phyloP scores from a whole-genome alignment of 2,329 filamentous ascomycete genomes.

The Xylariaceae sp. region DNA sequence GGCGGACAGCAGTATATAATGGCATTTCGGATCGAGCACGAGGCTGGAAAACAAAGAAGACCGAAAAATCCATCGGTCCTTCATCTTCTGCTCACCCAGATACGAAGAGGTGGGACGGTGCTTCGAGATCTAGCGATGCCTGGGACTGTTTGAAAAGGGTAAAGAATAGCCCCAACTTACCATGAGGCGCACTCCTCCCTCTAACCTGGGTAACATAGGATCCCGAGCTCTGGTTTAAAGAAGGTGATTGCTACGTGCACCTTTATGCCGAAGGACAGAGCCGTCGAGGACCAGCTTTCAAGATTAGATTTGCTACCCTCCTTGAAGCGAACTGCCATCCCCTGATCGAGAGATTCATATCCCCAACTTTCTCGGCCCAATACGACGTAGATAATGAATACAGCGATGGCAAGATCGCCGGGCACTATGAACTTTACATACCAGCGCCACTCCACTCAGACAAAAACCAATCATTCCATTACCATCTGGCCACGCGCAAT shows the following conservation, averaged over 20 bases:
- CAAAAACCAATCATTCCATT: constrained; percentile 52
- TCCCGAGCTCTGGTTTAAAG: constrained; percentile 63
- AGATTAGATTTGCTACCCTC: constrained; percentile 56
- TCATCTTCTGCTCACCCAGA: constrained; percentile 22
- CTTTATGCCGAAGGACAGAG: constrained; percentile 64
- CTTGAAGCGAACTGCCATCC: constrained; percentile 55
- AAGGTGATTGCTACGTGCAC: constrained; percentile 68
- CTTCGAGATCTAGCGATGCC: constrained; percentile 37
- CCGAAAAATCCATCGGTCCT: constrained; percentile 31
- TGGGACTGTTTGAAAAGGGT: constrained; percentile 50
- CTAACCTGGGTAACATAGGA: constrained; percentile 50
- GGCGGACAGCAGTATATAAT: constrained; percentile 29
- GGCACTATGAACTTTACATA: constrained; percentile 66
- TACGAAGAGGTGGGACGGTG: constrained; percentile 52
- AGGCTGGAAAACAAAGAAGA: constrained; percentile 34
- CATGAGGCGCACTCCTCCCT: neutral
- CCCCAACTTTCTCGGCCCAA: constrained; percentile 27
- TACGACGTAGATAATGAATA: constrained; percentile 22
- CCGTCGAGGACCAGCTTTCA: constrained; percentile 63
- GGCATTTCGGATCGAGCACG: constrained; percentile 32
- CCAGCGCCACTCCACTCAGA: constrained; percentile 55
- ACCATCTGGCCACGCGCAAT: constrained; percentile 68
- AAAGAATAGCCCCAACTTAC: constrained; percentile 23
- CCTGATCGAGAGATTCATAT: constrained; percentile 52
- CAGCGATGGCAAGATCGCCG: constrained; percentile 28